Conservation (phyloP, 2,329 filamentous ascomycete genomes). For the Lecanosticta acicola region DNA sequence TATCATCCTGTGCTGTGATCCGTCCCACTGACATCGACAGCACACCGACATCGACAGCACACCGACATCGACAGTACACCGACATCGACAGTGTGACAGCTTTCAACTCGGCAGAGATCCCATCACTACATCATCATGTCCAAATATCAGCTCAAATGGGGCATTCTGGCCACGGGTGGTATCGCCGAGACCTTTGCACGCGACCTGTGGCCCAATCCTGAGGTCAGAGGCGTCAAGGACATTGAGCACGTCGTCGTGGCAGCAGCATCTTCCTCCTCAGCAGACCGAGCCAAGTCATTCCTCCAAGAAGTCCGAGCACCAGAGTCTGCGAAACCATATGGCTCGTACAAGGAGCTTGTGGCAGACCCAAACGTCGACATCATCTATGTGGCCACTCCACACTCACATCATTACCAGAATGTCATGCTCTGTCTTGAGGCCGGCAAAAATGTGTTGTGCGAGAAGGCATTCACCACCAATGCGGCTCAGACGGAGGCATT, state of each 20-base stretch:
- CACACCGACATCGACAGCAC: not conserved
- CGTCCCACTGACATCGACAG: not conserved
- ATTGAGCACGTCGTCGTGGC: constrained; percentile 72
- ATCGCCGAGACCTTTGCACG: constrained; percentile 56
- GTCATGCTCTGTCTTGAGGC: constrained; percentile 75
- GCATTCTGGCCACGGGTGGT: constrained; percentile 46
- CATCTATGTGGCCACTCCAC: constrained; percentile 82
- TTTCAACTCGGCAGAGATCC: too few species aligned
- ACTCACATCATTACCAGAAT: constrained; percentile 92
- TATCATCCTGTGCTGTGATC: too few species aligned
- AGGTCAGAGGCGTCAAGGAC: constrained; percentile 62
- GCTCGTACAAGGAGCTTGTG: constrained; percentile 76
- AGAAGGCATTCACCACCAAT: constrained; percentile 85
- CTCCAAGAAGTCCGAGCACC: constrained; percentile 66
- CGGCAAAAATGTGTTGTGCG: constrained; percentile 83
- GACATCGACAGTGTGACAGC: too few species aligned
- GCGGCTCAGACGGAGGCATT: constrained; percentile 69
- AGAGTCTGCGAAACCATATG: constrained; percentile 64
- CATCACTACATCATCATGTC: constrained; percentile 30
- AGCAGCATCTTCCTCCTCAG: constrained; percentile 71
- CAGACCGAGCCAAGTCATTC: constrained; percentile 64
- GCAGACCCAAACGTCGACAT: constrained; percentile 74
- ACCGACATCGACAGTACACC: not conserved
- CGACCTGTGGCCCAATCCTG: constrained; percentile 71
- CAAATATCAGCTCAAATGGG: constrained; percentile 34